These are phyloP conservation scores for Amphirosellinia nigrospora DNA, from an alignment of 495 filamentous ascomycete species.

Conservation along the genomic window DNA sequence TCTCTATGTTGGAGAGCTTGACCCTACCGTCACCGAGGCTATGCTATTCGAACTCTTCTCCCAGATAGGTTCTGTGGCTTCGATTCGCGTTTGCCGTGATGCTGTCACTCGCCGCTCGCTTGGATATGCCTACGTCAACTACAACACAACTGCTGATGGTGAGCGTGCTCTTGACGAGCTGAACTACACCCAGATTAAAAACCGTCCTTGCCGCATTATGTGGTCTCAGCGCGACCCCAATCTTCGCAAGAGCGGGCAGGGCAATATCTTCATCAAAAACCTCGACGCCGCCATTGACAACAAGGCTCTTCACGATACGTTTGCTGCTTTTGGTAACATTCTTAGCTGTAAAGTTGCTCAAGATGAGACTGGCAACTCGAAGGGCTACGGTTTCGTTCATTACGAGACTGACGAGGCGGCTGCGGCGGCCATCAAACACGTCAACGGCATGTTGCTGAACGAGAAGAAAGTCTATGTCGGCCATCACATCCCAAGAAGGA, in stretches of 20 bases:
- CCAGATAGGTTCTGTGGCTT: slow-evolving; percentile 97
- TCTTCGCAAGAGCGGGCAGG: slow-evolving; percentile 98
- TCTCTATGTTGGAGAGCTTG: slow-evolving; percentile 98
- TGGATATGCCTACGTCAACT: slow-evolving; percentile 99
- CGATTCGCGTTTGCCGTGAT: slow-evolving; percentile 99
- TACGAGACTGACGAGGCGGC: slow-evolving; percentile 99
- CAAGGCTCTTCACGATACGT: slow-evolving; percentile 99
- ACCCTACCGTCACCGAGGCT: slow-evolving; percentile 95
- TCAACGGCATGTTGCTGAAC: slow-evolving; percentile 99
- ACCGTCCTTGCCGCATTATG: slow-evolving; percentile 99
- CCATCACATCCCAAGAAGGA: slow-evolving; percentile 99
- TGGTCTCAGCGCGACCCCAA: slow-evolving; percentile 99
- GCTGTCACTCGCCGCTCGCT: slow-evolving; percentile 98
- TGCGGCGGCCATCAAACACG: slow-evolving; percentile 96
- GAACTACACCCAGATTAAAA: slow-evolving; percentile 99
- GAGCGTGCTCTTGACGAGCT: slow-evolving; percentile 98
- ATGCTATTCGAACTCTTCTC: slow-evolving; percentile 99
- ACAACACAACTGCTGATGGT: slow-evolving; percentile 95
- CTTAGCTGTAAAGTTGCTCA: slow-evolving; percentile 99
- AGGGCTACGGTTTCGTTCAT: slow-evolving; percentile 99
- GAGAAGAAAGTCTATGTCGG: slow-evolving; percentile 99
- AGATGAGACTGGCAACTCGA: slow-evolving; percentile 94
- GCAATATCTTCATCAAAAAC: slow-evolving; percentile 99
- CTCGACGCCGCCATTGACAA: slow-evolving; percentile 98
- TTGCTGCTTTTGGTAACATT: slow-evolving; percentile 98